Percentiles rank a stretch among this genome's conserved stretches.
Conservation (phyloP, 2,329 filamentous ascomycete species). For the Orbilia oligospora region DNA sequence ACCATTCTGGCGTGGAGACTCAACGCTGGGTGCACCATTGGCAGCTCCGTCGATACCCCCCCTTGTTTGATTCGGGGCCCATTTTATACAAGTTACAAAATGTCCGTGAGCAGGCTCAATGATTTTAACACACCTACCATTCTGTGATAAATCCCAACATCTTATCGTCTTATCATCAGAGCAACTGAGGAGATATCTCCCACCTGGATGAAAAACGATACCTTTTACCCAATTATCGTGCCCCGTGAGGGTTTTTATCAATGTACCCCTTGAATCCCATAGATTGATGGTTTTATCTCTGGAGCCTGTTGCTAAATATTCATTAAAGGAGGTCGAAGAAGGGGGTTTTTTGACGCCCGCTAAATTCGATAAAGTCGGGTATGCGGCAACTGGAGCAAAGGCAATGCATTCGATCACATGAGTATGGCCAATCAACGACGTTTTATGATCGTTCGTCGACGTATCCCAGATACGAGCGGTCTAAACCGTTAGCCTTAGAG, state of each 20-base stretch:
- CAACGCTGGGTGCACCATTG: conserved; percentile 68
- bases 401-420: conserved; percentile 88
- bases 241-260: conserved; percentile 85
- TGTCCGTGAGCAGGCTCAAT: conserved; percentile 83
- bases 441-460: conserved; percentile 80
- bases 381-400: conserved; percentile 84
- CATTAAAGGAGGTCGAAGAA: conserved; percentile 79
- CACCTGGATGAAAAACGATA: conserved; percentile 89
- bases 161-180: conserved; percentile 91
- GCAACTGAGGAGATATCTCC: conserved; percentile 88
- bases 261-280: conserved; percentile 87
- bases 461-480: conserved; percentile 89
- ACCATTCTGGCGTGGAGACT: conserved; percentile 70
- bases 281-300: conserved; percentile 91
- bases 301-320: conserved; percentile 90
- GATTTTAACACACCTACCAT: conserved; percentile 89
- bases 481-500: conserved; percentile 52
- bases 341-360: conserved; percentile 89
- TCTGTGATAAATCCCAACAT: conserved; percentile 93
- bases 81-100: conserved; percentile 88
- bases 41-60: conserved; percentile 68
- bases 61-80: conserved; percentile 82
- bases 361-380: conserved; percentile 81
- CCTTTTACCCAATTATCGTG: conserved; percentile 96
- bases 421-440: conserved; percentile 87